These are phyloP conservation scores for Hirschioporus abietinus DNA, from an alignment of 768 basidiomycete species.

Conservation along the genomic window DNA sequence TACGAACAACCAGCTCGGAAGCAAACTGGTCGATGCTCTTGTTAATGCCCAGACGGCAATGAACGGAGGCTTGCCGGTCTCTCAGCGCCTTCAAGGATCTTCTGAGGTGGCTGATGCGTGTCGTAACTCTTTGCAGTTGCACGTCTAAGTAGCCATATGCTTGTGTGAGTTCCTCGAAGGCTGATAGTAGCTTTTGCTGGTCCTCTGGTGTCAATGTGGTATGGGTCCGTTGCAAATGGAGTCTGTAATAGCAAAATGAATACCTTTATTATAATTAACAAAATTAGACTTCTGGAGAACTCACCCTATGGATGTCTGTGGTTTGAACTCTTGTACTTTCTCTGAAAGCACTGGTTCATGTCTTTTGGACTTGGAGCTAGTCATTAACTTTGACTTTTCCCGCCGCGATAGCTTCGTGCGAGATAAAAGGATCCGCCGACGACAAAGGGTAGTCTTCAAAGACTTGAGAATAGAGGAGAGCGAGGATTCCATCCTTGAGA, in stretches of 20 bases:
- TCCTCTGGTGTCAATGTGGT: neutral
- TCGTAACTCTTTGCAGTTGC: neutral
- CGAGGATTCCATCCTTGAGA: neutral
- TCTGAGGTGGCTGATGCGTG: neutral
- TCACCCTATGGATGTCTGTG: neutral
- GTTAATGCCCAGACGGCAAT: neutral
- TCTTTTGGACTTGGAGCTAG: no score
- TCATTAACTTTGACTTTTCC: neutral
- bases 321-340: neutral
- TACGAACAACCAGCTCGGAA: neutral
- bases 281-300: no score
- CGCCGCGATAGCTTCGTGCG: neutral
- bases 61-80: neutral
- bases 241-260: neutral
- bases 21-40: neutral
- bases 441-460: neutral
- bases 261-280: no score
- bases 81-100: neutral
- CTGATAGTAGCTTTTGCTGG: neutral
- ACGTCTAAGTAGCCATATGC: neutral
- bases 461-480: neutral
- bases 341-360: neutral
- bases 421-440: neutral
- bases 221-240: neutral
- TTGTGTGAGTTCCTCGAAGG: neutral